Conservation (phyloP, 306 rosid species). For the Sechiopsis laciniata region DNA sequence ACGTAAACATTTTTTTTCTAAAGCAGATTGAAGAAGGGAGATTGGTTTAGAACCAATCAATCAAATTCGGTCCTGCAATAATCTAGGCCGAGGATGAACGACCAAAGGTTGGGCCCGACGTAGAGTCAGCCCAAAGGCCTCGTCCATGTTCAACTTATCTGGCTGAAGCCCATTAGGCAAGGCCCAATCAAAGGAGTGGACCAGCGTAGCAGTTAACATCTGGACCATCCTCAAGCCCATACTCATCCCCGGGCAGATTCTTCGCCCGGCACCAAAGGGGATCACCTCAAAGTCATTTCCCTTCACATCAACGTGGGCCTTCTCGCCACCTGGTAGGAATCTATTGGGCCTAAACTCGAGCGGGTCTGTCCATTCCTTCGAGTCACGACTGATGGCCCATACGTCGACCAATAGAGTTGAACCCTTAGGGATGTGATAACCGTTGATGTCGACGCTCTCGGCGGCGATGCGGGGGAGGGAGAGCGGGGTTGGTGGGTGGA, state of each 20-base stretch:
- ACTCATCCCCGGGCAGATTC: constrained; percentile 68
- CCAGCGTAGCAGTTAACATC: constrained; percentile 37
- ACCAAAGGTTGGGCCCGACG: constrained; percentile 50
- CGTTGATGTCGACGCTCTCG: constrained; percentile 43
- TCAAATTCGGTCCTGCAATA: constrained; percentile 20
- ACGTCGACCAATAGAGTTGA: constrained; percentile 66
- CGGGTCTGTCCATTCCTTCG: constrained; percentile 46
- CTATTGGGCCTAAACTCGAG: constrained; percentile 63
- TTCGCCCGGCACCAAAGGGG: constrained; percentile 81
- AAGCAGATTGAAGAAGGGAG: too few species aligned
- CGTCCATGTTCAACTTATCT: constrained; percentile 63
- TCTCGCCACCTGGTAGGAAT: constrained; percentile 56
- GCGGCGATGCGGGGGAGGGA: constrained; percentile 28
- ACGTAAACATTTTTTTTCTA: too few species aligned
- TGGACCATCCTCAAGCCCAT: constrained; percentile 60
- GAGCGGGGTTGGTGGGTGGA: too few species aligned
- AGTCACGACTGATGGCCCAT: constrained; percentile 77
- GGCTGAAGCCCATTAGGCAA: constrained; percentile 37
- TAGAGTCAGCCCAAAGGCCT: constrained; percentile 62
- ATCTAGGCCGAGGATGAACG: constrained; percentile 49
- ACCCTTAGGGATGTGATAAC: constrained; percentile 62
- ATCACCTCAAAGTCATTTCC: constrained; percentile 72
- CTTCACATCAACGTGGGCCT: constrained; percentile 42
- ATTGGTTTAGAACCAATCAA: not conserved
- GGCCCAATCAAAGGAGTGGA: constrained; percentile 56